phyloP scores from a whole-genome alignment of 495 filamentous ascomycete species.

The Aspergillus ellipticus region DNA sequence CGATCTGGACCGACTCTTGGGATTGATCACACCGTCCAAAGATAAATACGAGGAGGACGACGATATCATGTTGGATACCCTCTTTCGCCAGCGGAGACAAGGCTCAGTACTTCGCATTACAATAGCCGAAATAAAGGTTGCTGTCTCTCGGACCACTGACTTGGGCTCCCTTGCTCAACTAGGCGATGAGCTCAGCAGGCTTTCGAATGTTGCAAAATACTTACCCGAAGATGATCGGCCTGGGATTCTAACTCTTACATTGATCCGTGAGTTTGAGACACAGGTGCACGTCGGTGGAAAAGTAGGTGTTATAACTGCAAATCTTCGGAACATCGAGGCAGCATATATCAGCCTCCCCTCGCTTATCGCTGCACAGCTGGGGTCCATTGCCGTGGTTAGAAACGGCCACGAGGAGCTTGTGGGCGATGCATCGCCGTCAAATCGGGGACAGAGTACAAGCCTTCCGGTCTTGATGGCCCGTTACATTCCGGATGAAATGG shows the following conservation, averaged over 20 bases:
- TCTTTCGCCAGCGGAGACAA: conserved; percentile 84
- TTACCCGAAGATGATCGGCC: conserved; percentile 94
- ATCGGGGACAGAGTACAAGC: conserved; percentile 10
- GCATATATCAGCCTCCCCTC: conserved; percentile 84
- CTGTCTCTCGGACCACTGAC: conserved; percentile 55
- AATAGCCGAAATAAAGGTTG: conserved; percentile 56
- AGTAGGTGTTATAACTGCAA: conserved; percentile 60
- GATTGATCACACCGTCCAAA: conserved; percentile 85
- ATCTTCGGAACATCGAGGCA: conserved; percentile 59
- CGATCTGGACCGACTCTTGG: conserved; percentile 78
- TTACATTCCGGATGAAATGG: conserved; percentile 89
- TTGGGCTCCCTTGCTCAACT: conserved; percentile 64
- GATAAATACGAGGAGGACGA: conserved; percentile 89
- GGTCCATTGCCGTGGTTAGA: conserved; percentile 53
- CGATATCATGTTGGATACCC: conserved; percentile 90
- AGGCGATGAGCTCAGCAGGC: conserved; percentile 69
- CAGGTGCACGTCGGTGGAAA: conserved; percentile 56
- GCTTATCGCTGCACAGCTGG: conserved; percentile 70
- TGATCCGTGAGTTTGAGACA: conserved; percentile 59
- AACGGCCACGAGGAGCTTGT: conserved; percentile 69
- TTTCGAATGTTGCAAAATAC: conserved; percentile 89
- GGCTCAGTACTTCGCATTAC: conserved; percentile 76
- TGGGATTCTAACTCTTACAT: conserved; percentile 71
- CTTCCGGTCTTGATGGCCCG: conserved; percentile 70
- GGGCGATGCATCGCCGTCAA: conserved; percentile 41